Conservation (phyloP, 257 asterid genomes). For the Leonotis leonurus region DNA sequence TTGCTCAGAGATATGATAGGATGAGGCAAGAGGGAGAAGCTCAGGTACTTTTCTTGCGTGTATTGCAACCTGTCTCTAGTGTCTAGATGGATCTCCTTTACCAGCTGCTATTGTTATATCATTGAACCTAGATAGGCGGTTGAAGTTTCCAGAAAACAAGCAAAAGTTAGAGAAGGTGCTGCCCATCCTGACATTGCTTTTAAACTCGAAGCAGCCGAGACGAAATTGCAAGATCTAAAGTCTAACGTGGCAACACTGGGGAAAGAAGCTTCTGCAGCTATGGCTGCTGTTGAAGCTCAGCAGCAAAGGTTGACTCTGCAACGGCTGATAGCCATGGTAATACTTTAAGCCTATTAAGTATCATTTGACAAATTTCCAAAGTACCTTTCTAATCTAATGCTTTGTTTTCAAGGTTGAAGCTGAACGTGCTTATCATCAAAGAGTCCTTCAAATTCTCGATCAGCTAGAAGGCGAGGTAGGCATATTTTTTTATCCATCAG, state of each 20-base stretch:
- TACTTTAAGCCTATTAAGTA: background rate
- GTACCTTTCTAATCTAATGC: background rate
- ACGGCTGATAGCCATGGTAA: conserved; percentile 84
- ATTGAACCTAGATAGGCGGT: conserved; percentile 79
- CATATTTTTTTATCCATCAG: background rate
- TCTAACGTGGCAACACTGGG: conserved; percentile 74
- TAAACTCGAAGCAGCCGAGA: conserved; percentile 89
- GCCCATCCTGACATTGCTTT: conserved; percentile 74
- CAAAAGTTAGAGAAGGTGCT: conserved; percentile 81
- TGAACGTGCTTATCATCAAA: conserved; percentile 82
- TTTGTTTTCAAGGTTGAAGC: conserved; percentile 61
- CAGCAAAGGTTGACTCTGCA: conserved; percentile 94
- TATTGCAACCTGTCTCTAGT: background rate
- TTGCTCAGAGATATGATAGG: conserved; percentile 92
- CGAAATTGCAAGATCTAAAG: conserved; percentile 76
- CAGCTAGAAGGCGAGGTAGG: conserved; percentile 35
- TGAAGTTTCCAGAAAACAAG: conserved; percentile 82
- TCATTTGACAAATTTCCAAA: background rate
- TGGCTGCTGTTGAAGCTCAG: conserved; percentile 98
- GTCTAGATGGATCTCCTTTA: conserved; percentile 3
- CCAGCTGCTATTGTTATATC: conserved; percentile 20
- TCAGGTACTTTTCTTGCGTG: conserved; percentile 55
- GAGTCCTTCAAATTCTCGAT: conserved; percentile 79
- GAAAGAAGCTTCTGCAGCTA: conserved; percentile 93
- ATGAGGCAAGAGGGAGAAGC: conserved; percentile 97